Evolutionary conservation across 1,284 basidiomycete species (phyloP).

Genomic region (Trichosporon ovoides): DNA sequence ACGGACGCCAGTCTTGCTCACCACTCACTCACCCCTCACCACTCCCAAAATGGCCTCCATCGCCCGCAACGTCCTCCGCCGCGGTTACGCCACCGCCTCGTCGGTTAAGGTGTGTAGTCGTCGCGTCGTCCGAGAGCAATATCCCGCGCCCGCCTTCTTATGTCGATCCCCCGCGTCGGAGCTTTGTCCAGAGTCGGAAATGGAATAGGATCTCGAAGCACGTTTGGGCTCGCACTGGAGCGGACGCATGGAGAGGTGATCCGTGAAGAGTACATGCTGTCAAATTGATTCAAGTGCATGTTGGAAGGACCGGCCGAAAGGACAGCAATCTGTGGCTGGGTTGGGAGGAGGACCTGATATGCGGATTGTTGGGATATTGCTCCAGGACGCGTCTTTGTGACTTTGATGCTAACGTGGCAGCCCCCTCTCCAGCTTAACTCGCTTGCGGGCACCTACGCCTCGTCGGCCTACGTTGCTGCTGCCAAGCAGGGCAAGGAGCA

Average conservation of each 20-base stretch:
- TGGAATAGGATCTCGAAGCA: neutral
- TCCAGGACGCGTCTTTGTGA: neutral
- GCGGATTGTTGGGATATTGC: neutral
- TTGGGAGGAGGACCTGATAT: neutral
- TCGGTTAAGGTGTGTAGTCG: conserved; percentile 43
- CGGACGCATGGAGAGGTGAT: too few relatives aligned
- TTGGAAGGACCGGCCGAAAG: neutral
- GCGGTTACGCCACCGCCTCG: conserved; percentile 47
- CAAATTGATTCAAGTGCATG: too few relatives aligned
- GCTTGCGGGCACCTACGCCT: conserved; percentile 75
- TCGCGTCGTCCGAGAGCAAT: neutral
- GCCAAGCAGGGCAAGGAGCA: conserved; percentile 68
- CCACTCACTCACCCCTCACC: conserved; percentile 17
- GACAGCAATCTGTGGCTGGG: neutral
- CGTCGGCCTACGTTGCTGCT: conserved; percentile 87
- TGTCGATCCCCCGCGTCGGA: neutral
- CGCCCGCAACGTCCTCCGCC: conserved; percentile 37
- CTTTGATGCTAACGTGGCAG: conserved; percentile 24
- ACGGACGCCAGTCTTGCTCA: conserved; percentile 3
- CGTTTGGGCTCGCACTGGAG: too few relatives aligned
- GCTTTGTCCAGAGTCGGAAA: neutral
- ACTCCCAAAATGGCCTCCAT: conserved; percentile 43
- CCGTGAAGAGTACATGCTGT: too few relatives aligned
- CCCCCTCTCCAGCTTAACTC: conserved; percentile 50
- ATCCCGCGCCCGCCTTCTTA: conserved; percentile 1